Percentiles rank a stretch among this genome's conserved stretches.
Evolutionary conservation across 176 grass and related monocot species (phyloP).

Genomic region (Paspalum notatum): DNA sequence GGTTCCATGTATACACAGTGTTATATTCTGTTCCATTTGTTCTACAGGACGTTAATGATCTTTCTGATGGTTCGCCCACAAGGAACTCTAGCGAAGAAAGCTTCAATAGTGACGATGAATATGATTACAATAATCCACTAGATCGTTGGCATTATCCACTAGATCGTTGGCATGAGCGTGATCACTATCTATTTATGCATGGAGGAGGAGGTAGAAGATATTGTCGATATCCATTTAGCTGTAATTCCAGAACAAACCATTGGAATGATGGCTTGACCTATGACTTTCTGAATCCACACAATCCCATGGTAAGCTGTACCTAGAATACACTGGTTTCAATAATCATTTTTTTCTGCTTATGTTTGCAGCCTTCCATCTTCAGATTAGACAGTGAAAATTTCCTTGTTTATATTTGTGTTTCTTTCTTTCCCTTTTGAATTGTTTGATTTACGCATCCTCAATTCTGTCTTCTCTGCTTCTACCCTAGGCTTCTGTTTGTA

Average conservation of each 20-base stretch:
- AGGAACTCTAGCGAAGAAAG: not conserved
- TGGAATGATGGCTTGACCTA: not conserved
- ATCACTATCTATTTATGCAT: not conserved
- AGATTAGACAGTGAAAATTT: not conserved
- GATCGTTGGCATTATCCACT: not conserved
- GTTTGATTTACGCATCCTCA: conserved; percentile 23
- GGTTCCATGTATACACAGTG: conserved; percentile 8
- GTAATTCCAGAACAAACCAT: not conserved
- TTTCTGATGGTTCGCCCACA: not conserved
- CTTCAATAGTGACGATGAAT: not conserved
- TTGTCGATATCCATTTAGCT: not conserved
- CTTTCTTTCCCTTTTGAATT: not conserved
- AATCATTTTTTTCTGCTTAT: not conserved
- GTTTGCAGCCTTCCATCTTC: not conserved
- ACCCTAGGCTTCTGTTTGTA: conserved; percentile 6
- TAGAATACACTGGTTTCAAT: not conserved
- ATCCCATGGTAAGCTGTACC: conserved; percentile 26
- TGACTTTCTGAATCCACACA: not conserved
- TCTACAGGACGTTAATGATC: not conserved
- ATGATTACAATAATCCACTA: not conserved
- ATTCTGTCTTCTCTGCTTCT: conserved; percentile 30
- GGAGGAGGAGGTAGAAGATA: not conserved
- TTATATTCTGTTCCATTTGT: conserved; percentile 27
- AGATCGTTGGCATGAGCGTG: not conserved
- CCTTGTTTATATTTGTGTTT: conserved; percentile 22